Evolutionary conservation across 371 early-diverging fungal genomes (phyloP).

Genomic region (Rhizomucor pusillus): DNA sequence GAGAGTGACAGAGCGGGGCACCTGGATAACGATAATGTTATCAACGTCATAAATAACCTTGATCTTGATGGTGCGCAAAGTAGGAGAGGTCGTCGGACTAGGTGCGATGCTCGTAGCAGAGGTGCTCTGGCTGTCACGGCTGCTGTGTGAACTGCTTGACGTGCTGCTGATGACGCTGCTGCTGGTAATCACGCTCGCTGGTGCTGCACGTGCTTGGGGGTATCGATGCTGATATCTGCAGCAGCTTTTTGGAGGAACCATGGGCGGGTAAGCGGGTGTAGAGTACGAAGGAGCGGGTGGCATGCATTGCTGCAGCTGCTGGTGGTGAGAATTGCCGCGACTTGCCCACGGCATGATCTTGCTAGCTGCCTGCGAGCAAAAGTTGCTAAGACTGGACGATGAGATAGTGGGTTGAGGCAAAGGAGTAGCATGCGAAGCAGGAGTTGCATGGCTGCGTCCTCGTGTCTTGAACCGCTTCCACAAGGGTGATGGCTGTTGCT

Average conservation of each 20-base stretch:
- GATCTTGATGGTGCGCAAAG: conserved; percentile 16
- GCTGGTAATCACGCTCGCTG: conserved; percentile 1
- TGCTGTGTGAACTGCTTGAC: conserved; percentile 1
- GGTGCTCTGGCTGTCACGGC: conserved; percentile 2
- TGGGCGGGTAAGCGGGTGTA: not conserved
- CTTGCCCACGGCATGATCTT: conserved; percentile 12
- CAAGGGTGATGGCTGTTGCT: not conserved
- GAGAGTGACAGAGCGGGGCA: conserved; percentile 19
- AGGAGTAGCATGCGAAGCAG: not conserved
- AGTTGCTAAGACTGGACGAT: conserved; percentile 10
- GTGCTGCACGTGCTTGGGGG: too few species aligned
- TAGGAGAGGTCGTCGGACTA: conserved; percentile 16
- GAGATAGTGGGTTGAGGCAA: conserved; percentile 1
- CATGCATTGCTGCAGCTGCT: conserved; percentile 1
- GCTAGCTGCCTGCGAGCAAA: conserved; percentile 7
- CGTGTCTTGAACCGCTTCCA: not conserved
- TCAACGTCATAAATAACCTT: conserved; percentile 29
- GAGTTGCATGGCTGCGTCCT: too few species aligned
- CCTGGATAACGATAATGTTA: conserved; percentile 29
- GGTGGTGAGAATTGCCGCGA: conserved; percentile 6
- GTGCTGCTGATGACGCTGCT: conserved; percentile 5
- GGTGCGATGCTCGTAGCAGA: conserved; percentile 10
- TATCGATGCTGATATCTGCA: too few species aligned
- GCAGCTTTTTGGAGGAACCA: not conserved
- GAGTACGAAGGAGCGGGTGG: not conserved